Conservation (phyloP, 2,329 filamentous ascomycete genomes). For the Penicillium concentricum region DNA sequence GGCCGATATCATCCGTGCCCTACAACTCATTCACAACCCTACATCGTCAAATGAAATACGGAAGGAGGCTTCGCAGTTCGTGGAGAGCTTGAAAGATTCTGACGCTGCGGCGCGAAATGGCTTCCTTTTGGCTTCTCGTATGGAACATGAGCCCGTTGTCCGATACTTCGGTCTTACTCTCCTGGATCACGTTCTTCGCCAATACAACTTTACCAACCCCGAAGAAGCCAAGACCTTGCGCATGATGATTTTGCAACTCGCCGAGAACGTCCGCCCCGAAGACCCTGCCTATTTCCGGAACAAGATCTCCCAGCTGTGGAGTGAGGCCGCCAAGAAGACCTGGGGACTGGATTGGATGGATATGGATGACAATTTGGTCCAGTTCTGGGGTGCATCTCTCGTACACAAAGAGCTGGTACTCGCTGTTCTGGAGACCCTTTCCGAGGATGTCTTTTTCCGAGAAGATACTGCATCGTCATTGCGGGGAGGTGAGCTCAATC, state of each 20-base stretch:
- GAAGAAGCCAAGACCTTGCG: conserved; percentile 69
- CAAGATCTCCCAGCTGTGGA: conserved; percentile 93
- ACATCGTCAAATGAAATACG: conserved; percentile 77
- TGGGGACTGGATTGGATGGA: conserved; percentile 94
- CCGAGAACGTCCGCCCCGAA: conserved; percentile 65
- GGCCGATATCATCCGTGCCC: conserved; percentile 70
- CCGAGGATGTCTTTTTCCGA: conserved; percentile 88
- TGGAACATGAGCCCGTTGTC: conserved; percentile 72
- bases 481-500: conserved; percentile 79
- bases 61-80: conserved; percentile 76
- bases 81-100: conserved; percentile 80
- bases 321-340: conserved; percentile 86
- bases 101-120: conserved; percentile 80
- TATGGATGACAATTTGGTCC: conserved; percentile 82
- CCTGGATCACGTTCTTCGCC: conserved; percentile 83
- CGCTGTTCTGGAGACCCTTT: conserved; percentile 83
- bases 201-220: conserved; percentile 70
- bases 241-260: conserved; percentile 75
- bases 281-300: conserved; percentile 85
- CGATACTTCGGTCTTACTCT: conserved; percentile 92
- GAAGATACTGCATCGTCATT: conserved; percentile 85
- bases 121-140: conserved; percentile 75
- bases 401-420: conserved; percentile 83
- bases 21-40: conserved; percentile 83
- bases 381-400: conserved; percentile 67